Evolutionary conservation across 2,329 filamentous ascomycete species (phyloP), one percentile per base, ranked within the genome.

Genomic region (Monosporascus sp.): DNA sequence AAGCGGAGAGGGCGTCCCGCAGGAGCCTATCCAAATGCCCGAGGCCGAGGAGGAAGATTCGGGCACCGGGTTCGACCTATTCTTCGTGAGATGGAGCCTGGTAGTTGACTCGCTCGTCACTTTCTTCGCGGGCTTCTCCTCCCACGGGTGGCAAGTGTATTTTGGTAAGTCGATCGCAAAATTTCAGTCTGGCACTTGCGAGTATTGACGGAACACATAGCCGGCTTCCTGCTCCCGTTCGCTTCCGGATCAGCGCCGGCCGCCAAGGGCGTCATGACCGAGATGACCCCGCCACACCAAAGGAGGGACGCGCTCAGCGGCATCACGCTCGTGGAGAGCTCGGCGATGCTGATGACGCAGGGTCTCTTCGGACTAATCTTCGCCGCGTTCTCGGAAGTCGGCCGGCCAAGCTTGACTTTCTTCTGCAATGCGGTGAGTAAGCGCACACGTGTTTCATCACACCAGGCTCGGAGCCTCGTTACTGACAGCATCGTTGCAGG

Each of bases 211-310:
- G 27, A 0, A 4, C 31, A n/a, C 0, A 17, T 53, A 77, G 80
- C 85, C 1, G 84, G 84, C 0, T 77, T 81, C 25, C 64, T 89
- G 1, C 73, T 90, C 0, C 86, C 86, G 0, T 81, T 89, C 31
- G 85, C 83, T 0, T 86, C 85, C 0, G 86, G 86, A 0, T 85
- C 85, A 0, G 86, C 84, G 0, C 79, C 85, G 0, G 84, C 86
- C 0, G 84, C 85, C 1, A 90, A 89, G 58, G 86, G 86, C 1
- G 83, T 86, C n/a, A 88, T 89, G 54, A 79, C 87, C 0, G 81
- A 86, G 52, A 86, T 89, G 84, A 84, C 84, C 45, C 72, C 83
- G 0, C 74, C 81, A 1, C 74, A 74, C 0, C 79, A 86, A 51
- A 76, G 85, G 0, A 77, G 81, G 0, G 86, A 90, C 61, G 86